These are phyloP conservation scores for Gastrolobium bilobum DNA, from an alignment of 306 rosid genomes.

Conservation along the genomic window DNA sequence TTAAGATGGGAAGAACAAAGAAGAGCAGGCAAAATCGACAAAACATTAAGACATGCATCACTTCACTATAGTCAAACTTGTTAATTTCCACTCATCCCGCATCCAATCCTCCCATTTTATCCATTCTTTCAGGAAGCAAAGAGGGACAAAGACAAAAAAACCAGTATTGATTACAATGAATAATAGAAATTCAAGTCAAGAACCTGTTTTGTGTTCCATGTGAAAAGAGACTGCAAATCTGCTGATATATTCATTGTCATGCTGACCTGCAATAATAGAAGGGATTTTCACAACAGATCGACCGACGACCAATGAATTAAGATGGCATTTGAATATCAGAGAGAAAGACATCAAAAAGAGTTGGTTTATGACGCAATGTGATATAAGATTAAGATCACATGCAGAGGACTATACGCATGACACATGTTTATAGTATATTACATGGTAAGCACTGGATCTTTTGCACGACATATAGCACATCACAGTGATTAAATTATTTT, in stretches of 20 bases:
- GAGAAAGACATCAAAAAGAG: conserved; percentile 6
- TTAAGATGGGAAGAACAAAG: neutral
- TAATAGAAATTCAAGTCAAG: conserved; percentile 35
- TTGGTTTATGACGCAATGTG: conserved; percentile 3
- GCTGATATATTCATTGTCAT: conserved; percentile 87
- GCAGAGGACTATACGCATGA: neutral
- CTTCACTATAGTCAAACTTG: neutral
- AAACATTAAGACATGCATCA: conserved; percentile 11
- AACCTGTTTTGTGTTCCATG: conserved; percentile 97
- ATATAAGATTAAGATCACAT: conserved; percentile 10
- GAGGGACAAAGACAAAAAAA: neutral
- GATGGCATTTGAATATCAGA: neutral
- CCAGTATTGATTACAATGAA: neutral
- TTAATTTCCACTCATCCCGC: neutral
- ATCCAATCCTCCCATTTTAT: neutral
- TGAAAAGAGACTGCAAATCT: conserved; percentile 85
- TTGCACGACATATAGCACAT: conserved; percentile 9
- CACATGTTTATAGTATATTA: conserved; percentile 1
- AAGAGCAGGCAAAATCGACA: neutral
- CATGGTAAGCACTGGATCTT: neutral
- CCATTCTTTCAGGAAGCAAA: conserved; percentile 18
- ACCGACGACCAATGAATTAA: conserved; percentile 3
- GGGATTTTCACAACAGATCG: conserved; percentile 30
- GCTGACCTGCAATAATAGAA: conserved; percentile 74
- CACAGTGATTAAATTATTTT: neutral